Percentiles rank a stretch among this genome's conserved stretches.
phyloP scores from a whole-genome alignment of 2,329 filamentous ascomycete genomes.

The Fonsecaea pedrosoi region DNA sequence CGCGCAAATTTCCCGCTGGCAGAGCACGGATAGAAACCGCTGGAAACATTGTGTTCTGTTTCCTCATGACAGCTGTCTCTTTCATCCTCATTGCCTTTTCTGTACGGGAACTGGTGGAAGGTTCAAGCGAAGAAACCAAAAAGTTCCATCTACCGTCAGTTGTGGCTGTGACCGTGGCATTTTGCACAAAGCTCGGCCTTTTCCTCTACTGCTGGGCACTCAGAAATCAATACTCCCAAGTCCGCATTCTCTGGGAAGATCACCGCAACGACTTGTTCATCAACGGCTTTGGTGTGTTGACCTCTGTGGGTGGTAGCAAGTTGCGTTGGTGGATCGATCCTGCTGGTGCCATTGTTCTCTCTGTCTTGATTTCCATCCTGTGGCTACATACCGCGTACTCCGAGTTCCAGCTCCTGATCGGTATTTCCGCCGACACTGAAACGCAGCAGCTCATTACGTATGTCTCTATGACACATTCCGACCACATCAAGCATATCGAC shows the following conservation, averaged over 20 bases:
- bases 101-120: slow-evolving; percentile 68
- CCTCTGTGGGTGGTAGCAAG: slow-evolving; percentile 88
- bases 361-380: slow-evolving; percentile 74
- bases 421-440: slow-evolving; percentile 82
- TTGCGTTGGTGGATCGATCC: slow-evolving; percentile 95
- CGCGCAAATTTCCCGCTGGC: slow-evolving; percentile 84
- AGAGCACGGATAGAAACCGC: slow-evolving; percentile 94
- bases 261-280: slow-evolving; percentile 97
- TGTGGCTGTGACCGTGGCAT: slow-evolving; percentile 83
- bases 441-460: slow-evolving; percentile 96
- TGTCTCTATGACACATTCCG: slow-evolving; percentile 90
- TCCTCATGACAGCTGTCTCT: slow-evolving; percentile 92
- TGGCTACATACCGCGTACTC: slow-evolving; percentile 86
- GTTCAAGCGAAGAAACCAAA: slow-evolving; percentile 60
- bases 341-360: slow-evolving; percentile 84
- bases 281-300: slow-evolving; percentile 91
- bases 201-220: slow-evolving; percentile 94
- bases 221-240: slow-evolving; percentile 88
- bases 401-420: slow-evolving; percentile 91
- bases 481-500: slow-evolving; percentile 80
- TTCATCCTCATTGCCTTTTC: slow-evolving; percentile 92
- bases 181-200: slow-evolving; percentile 78
- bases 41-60: slow-evolving; percentile 95
- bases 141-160: slow-evolving; percentile 81
- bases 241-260: slow-evolving; percentile 93